Evolutionary conservation across 495 filamentous ascomycete species (phyloP).

Genomic region (Neurospora sp.): DNA sequence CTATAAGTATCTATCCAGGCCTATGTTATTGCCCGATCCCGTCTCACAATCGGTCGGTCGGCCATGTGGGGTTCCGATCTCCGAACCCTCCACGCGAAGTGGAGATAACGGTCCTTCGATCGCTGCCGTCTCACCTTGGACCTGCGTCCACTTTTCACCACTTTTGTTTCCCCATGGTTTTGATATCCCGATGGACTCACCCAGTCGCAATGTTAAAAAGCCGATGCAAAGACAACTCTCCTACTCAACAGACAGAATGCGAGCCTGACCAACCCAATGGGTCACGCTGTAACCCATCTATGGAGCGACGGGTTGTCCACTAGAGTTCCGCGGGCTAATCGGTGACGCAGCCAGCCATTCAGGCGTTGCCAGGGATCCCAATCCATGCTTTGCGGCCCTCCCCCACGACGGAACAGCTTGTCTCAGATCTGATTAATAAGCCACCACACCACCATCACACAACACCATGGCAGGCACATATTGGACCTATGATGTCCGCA

Average conservation of each 20-base stretch:
- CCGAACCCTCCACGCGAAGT: background rate
- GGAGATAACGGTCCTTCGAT: background rate
- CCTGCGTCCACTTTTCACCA: background rate
- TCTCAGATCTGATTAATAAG: background rate
- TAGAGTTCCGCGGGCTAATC: background rate
- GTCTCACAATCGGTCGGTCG: background rate
- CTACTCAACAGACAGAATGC: background rate
- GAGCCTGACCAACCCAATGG: background rate
- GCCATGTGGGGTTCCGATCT: background rate
- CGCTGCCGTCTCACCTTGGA: background rate
- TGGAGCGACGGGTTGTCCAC: background rate
- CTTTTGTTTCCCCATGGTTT: background rate
- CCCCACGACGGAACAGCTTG: background rate
- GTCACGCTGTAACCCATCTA: background rate
- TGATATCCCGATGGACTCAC: no score
- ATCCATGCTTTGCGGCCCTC: background rate
- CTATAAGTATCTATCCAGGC: background rate
- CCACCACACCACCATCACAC: background rate
- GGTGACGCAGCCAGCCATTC: slow-evolving; percentile 2
- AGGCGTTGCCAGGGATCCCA: background rate
- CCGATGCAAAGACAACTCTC: background rate
- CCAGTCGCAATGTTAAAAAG: background rate
- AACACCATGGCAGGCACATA: background rate
- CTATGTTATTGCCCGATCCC: background rate
- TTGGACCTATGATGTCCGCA: background rate